Percentiles rank a stretch among this genome's conserved stretches.
Evolutionary conservation across 2,329 filamentous ascomycete species (phyloP).

Genomic region (Alternaria panax): DNA sequence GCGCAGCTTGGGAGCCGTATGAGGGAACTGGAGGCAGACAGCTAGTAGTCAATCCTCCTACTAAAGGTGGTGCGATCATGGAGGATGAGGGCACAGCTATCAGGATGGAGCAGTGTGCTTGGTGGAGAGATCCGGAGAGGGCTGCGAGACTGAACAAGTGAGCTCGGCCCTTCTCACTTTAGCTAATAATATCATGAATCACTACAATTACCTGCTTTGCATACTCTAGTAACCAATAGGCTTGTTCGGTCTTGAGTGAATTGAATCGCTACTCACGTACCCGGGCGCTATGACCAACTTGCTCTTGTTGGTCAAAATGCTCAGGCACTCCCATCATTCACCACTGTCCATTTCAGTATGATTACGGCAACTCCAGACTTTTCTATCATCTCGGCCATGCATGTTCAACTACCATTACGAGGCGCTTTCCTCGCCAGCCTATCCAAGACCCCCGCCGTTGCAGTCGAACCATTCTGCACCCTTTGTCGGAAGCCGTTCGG

Average conservation of each 20-base stretch:
- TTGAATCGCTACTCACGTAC: not conserved
- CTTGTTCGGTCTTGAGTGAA: not conserved
- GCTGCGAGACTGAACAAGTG: conserved; percentile 44
- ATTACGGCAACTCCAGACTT: too few species aligned
- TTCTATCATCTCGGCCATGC: too few species aligned
- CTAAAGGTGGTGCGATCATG: conserved; percentile 32
- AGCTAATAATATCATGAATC: not conserved
- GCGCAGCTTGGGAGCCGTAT: conserved; percentile 43
- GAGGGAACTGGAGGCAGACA: conserved; percentile 18
- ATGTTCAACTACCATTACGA: too few species aligned
- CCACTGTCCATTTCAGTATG: too few species aligned
- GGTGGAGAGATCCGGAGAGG: conserved; percentile 44
- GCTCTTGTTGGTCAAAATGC: too few species aligned
- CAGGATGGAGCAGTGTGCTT: conserved; percentile 39
- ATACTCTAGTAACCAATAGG: not conserved
- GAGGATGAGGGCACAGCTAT: conserved; percentile 37
- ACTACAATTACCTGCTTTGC: not conserved
- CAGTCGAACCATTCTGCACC: too few species aligned
- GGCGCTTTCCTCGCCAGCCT: too few species aligned
- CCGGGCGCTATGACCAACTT: not conserved
- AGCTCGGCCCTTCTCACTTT: not conserved
- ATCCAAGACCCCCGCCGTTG: too few species aligned
- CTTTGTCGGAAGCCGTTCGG: too few species aligned
- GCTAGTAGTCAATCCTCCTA: conserved; percentile 34
- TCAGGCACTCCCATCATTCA: too few species aligned